Conservation (phyloP, 2,329 filamentous ascomycete species). For the Apiospora aurea region DNA sequence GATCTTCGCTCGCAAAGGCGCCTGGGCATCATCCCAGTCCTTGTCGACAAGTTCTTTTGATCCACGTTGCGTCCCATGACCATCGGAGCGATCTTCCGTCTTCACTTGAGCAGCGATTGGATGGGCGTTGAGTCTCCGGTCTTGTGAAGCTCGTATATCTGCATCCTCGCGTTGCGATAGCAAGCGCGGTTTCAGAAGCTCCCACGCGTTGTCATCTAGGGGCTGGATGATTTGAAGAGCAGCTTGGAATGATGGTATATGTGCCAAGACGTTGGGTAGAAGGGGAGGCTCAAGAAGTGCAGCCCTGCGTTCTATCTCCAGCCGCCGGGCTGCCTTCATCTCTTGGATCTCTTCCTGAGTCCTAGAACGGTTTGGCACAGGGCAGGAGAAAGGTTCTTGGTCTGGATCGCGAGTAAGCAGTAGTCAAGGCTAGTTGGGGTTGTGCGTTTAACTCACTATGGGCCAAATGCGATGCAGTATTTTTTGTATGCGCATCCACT, state of each 20-base stretch:
- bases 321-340: conserved; percentile 68
- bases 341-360: conserved; percentile 69
- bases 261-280: conserved; percentile 64
- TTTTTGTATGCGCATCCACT: neutral
- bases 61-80: conserved; percentile 49
- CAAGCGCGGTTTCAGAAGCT: conserved; percentile 70
- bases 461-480: neutral
- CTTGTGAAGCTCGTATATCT: conserved; percentile 61
- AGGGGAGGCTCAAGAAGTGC: conserved; percentile 71
- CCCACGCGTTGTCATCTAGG: conserved; percentile 74
- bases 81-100: conserved; percentile 31
- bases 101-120: conserved; percentile 46
- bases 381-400: conserved; percentile 3
- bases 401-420: neutral
- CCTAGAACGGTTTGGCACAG: conserved; percentile 40
- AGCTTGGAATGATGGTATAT: conserved; percentile 77
- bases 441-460: neutral
- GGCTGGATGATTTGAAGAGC: conserved; percentile 73
- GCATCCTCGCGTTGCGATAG: conserved; percentile 70
- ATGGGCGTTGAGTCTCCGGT: conserved; percentile 41
- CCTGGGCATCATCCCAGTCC: conserved; percentile 75
- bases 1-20: conserved; percentile 70
- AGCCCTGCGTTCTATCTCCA: conserved; percentile 77
- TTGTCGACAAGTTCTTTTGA: conserved; percentile 67
- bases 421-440: neutral